A percentile compares a stretch with the other conserved stretches of the same genome.
phyloP scores from a whole-genome alignment of 306 rosid genomes.

The Rosa multiflora region DNA sequence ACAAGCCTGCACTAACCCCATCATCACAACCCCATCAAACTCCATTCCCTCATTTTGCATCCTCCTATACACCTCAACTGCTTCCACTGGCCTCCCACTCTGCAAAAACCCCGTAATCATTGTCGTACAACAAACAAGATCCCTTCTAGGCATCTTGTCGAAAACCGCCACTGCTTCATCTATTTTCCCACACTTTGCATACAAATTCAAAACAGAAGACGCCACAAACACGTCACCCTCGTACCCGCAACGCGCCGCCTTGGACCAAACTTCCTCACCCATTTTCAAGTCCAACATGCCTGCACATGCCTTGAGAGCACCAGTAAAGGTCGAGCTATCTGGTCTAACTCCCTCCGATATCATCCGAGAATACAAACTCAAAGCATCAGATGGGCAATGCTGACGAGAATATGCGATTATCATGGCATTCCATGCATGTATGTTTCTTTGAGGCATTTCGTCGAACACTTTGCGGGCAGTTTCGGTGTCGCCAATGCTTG shows the following conservation, averaged over 20 bases:
- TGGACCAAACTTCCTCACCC: conserved; percentile 47
- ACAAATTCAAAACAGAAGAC: conserved; percentile 43
- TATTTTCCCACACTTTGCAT: conserved; percentile 40
- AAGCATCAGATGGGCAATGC: conserved; percentile 28
- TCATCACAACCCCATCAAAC: conserved; percentile 39
- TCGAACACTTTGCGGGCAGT: conserved; percentile 44
- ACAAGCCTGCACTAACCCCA: conserved; percentile 52
- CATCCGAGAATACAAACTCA: conserved; percentile 35
- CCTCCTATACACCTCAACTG: conserved; percentile 35
- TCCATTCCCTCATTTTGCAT: conserved; percentile 40
- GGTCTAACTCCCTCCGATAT: conserved; percentile 33
- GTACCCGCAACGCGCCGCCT: conserved; percentile 34
- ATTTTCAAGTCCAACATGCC: conserved; percentile 30
- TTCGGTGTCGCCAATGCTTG: conserved; percentile 17
- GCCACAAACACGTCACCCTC: conserved; percentile 42
- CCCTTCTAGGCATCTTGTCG: conserved; percentile 37
- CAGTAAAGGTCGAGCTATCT: conserved; percentile 44
- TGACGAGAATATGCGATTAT: conserved; percentile 38
- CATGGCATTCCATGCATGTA: conserved; percentile 47
- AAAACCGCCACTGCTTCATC: conserved; percentile 33
- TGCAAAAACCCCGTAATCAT: conserved; percentile 41
- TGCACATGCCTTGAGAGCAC: conserved; percentile 42
- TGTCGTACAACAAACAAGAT: conserved; percentile 50
- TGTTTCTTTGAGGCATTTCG: conserved; percentile 27
- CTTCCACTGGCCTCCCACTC: conserved; percentile 41